Percentiles rank a stretch among this genome's conserved stretches.
Evolutionary conservation across 2,329 filamentous ascomycete species (phyloP).

Genomic region (Trichoderma sp.): DNA sequence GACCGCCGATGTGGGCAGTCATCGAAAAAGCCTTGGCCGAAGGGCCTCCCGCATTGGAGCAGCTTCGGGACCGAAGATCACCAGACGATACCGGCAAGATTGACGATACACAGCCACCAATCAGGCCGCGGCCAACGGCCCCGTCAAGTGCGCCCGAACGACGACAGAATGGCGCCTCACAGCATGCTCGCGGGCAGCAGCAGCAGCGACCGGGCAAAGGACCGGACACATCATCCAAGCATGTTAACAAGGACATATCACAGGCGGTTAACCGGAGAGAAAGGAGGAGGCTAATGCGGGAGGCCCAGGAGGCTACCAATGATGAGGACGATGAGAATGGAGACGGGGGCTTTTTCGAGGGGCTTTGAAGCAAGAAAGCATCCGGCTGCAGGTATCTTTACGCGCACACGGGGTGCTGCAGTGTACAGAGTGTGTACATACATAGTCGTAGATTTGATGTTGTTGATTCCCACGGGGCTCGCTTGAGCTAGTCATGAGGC

Average conservation of each 20-base stretch:
- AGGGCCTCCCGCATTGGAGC: constrained; percentile 53
- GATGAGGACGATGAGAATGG: constrained; percentile 51
- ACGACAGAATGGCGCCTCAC: background rate
- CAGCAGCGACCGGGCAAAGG: constrained; percentile 27
- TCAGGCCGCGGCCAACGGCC: background rate
- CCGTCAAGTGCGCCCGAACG: background rate
- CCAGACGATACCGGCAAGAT: constrained; percentile 22
- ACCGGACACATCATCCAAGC: background rate
- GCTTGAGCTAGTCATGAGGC: background rate
- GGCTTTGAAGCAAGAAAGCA: constrained; percentile 18
- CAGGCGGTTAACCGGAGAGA: constrained; percentile 40
- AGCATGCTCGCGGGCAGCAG: constrained; percentile 25
- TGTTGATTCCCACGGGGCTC: background rate
- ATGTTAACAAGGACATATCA: constrained; percentile 28
- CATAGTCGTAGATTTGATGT: background rate
- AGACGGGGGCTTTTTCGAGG: constrained; percentile 61
- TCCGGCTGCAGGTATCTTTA: background rate
- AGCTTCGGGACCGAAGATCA: constrained; percentile 55
- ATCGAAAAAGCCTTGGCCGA: constrained; percentile 66
- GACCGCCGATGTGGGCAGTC: constrained; percentile 65
- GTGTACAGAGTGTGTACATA: background rate
- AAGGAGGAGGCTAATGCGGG: constrained; percentile 38
- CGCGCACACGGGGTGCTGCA: background rate
- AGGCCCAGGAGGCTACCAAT: constrained; percentile 33
- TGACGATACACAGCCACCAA: constrained; percentile 16